Base-by-base conservation (phyloP, 1,284 basidiomycete species). In the Leccinum angustisporum region DNA sequence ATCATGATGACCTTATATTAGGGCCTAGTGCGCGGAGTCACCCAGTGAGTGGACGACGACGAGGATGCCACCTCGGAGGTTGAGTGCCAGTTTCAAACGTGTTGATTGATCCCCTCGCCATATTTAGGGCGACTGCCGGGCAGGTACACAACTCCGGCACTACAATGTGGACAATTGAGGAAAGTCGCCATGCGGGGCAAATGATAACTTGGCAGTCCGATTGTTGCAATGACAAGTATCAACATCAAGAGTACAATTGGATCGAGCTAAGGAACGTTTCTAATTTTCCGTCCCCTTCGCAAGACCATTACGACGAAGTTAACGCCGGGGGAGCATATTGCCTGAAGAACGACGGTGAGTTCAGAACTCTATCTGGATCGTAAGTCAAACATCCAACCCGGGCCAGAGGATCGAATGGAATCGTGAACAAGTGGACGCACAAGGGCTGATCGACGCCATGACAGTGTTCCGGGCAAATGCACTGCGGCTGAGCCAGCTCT, bases 391-490 rank as follows among this genome's bases (percentile, higher is more conserved):
- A 38, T 58, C 43, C 55, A 62, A 10, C 5, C 18, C 18, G 18
- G 18, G 18, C 18, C 16, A 48, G 52, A 30, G 18, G 51, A 48
- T 52, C 21, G 5, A 27, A 43, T 5, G 51, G 50, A 31, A 51
- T 7, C 54, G 54, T 8, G 18, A 60, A 34, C 40, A 33, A 50
- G 38, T 18, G 36, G 30, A 72, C 67, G 60, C 25, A 73, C 72
- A 70, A 25, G 58, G 51, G 18, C 34, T 58, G 51, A 59, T 61
- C 34, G 54, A 60, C 62, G 27, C 36, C 34, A 54, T 18, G 25
- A 58, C 30, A 51, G 43, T 21, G 34, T 56, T 54, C 51, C 36
- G 40, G 30, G 54, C 30, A 52, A 40, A 58, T 58, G 54, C 52
- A 54, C 27, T 36, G 57, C 53, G 50, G 43, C 56, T 54, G 50